phyloP scores from a whole-genome alignment of 225 moss, liverwort and hornwort genomes.

The Pleurozium schreberi region DNA sequence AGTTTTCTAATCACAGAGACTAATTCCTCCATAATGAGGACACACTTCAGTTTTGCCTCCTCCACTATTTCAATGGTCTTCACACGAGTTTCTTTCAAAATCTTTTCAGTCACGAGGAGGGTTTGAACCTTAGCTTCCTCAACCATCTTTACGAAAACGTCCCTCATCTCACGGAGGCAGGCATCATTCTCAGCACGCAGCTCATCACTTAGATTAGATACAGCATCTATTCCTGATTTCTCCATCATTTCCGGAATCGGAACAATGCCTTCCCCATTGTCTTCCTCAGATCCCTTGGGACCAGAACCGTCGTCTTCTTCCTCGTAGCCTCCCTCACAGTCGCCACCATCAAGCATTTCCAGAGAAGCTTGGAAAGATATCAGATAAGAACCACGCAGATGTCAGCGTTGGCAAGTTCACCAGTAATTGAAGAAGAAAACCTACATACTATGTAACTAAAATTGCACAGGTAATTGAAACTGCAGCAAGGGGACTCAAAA shows the following conservation, averaged over 20 bases:
- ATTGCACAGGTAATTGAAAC: background rate
- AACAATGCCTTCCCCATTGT: background rate
- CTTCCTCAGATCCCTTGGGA: background rate
- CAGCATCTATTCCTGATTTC: no score
- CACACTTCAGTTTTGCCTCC: slow-evolving; percentile 18
- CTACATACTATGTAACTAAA: background rate
- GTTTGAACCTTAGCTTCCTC: no score
- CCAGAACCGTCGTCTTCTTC: background rate
- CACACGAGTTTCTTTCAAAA: slow-evolving; percentile 24
- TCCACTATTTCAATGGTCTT: slow-evolving; percentile 35
- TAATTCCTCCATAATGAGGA: slow-evolving; percentile 32
- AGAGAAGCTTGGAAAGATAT: slow-evolving; percentile 8
- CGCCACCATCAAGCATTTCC: background rate
- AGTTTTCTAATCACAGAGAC: slow-evolving; percentile 7
- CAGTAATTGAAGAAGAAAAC: background rate
- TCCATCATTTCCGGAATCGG: no score
- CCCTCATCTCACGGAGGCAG: no score
- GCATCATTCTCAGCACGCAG: no score
- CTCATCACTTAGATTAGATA: no score
- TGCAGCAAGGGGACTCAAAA: background rate
- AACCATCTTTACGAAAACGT: no score
- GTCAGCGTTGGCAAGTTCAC: background rate
- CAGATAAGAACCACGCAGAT: background rate
- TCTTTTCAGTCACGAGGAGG: background rate
- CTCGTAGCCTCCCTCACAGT: background rate